Conservation (phyloP, 1,284 basidiomycete genomes). For the Thecaphora thlaspeos region DNA sequence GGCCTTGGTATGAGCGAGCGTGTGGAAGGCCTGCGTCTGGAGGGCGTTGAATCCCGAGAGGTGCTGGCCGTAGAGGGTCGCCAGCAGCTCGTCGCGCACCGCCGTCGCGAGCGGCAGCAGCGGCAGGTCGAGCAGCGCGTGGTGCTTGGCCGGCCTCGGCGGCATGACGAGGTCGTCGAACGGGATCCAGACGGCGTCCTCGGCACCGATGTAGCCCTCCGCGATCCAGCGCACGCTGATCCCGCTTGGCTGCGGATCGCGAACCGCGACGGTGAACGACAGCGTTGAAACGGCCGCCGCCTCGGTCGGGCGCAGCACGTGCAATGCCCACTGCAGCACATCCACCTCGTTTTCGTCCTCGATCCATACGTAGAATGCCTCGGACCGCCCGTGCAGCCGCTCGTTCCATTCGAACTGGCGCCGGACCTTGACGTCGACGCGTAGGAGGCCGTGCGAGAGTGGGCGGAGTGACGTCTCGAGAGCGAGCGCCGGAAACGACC, state of each 20-base stretch:
- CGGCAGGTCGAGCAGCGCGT: constrained; percentile 75
- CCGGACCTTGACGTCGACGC: constrained; percentile 69
- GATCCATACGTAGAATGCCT: constrained; percentile 95
- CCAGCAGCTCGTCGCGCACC: constrained; percentile 19
- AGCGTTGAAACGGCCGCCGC: constrained; percentile 62
- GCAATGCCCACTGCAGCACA: constrained; percentile 74
- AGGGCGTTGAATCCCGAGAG: constrained; percentile 73
- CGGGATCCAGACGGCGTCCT: constrained; percentile 69
- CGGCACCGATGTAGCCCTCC: constrained; percentile 90
- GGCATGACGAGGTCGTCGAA: constrained; percentile 79
- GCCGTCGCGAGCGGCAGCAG: constrained; percentile 69
- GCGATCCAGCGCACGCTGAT: constrained; percentile 72
- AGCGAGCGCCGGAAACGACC: constrained; percentile 78
- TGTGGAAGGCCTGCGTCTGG: constrained; percentile 89
- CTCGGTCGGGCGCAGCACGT: constrained; percentile 21
- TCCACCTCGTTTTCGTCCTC: constrained; percentile 77
- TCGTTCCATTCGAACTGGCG: constrained; percentile 81
- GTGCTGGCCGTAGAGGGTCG: constrained; percentile 54
- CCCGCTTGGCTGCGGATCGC: constrained; percentile 15
- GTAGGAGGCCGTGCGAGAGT: constrained; percentile 77
- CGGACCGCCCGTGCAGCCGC: constrained; percentile 72
- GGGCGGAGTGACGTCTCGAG: constrained; percentile 70
- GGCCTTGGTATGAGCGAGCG: constrained; percentile 68
- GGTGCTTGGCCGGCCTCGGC: constrained; percentile 65
- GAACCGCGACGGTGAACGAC: constrained; percentile 61